Evolutionary conservation across 345 rosid species (phyloP).

Genomic region (Salix brachista): DNA sequence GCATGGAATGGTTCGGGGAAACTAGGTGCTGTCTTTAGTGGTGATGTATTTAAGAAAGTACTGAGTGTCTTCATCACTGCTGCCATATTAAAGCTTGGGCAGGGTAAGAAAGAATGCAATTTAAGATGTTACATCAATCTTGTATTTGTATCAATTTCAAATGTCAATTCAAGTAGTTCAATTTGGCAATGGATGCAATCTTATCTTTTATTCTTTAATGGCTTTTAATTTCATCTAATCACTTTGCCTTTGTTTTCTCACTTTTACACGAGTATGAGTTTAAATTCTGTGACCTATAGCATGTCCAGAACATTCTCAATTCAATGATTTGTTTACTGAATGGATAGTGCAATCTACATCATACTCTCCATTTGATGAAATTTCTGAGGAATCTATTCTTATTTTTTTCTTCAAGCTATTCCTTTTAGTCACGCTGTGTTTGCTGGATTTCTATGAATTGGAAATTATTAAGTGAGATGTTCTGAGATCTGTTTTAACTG

Average conservation of each 20-base stretch:
- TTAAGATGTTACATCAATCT: neutral
- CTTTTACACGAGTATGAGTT: neutral
- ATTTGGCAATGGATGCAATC: neutral
- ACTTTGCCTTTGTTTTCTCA: neutral
- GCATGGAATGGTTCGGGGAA: conserved; percentile 85
- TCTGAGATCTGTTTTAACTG: conserved; percentile 5
- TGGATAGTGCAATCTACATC: neutral
- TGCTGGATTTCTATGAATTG: neutral
- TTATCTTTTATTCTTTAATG: neutral
- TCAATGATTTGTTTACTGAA: neutral
- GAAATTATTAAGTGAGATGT: neutral
- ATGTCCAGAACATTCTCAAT: neutral
- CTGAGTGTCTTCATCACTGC: conserved; percentile 93
- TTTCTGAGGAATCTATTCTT: neutral
- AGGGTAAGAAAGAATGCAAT: conserved; percentile 46
- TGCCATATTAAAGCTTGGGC: conserved; percentile 94
- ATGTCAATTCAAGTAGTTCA: neutral
- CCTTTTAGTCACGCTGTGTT: neutral
- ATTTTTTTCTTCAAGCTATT: neutral
- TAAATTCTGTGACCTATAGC: neutral
- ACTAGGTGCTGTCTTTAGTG: conserved; percentile 47
- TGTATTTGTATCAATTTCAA: neutral
- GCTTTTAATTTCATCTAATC: neutral
- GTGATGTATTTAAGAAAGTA: conserved; percentile 70
- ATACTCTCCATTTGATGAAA: neutral